Percentiles rank a stretch among this genome's conserved stretches.
Conservation (phyloP, 768 basidiomycete species). For the Lentinula lateritia region DNA sequence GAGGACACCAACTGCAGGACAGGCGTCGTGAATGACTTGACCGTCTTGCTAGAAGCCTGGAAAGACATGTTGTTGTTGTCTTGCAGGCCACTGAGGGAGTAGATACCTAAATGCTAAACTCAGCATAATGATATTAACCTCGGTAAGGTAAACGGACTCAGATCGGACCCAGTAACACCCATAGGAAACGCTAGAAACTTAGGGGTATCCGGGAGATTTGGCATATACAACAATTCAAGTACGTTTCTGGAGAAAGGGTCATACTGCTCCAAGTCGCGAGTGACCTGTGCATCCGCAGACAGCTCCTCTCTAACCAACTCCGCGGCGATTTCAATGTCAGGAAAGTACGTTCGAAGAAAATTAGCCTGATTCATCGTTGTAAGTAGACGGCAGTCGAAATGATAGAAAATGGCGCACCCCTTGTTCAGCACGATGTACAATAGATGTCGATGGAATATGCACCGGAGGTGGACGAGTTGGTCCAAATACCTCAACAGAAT, state of each 20-base stretch:
- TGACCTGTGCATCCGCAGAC: conserved; percentile 33
- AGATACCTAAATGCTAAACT: conserved; percentile 38
- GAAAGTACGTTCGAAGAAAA: conserved; percentile 64
- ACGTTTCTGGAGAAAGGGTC: conserved; percentile 56
- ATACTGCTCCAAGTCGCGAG: conserved; percentile 33
- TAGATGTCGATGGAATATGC: conserved; percentile 22
- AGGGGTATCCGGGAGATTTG: conserved; percentile 16
- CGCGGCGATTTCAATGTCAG: conserved; percentile 70
- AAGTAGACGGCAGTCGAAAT: background rate
- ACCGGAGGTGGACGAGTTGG: conserved; percentile 39
- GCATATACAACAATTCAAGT: conserved; percentile 35
- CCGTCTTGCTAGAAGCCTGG: conserved; percentile 34
- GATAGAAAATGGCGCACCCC: conserved; percentile 39
- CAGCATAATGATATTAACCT: background rate
- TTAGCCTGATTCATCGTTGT: conserved; percentile 42
- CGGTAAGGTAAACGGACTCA: conserved; percentile 42
- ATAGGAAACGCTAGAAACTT: conserved; percentile 53
- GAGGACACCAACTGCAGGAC: conserved; percentile 57
- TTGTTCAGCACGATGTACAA: conserved; percentile 56
- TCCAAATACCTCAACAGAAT: conserved; percentile 48
- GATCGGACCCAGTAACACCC: conserved; percentile 51
- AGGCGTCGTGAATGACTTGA: conserved; percentile 55
- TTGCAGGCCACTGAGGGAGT: conserved; percentile 27
- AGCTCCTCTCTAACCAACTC: conserved; percentile 59
- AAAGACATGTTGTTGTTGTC: conserved; percentile 19